Percentiles rank a stretch among this genome's conserved stretches.
These are phyloP conservation scores for Aspergillus panamensis DNA, from an alignment of 495 filamentous ascomycete species.

Conservation along the genomic window DNA sequence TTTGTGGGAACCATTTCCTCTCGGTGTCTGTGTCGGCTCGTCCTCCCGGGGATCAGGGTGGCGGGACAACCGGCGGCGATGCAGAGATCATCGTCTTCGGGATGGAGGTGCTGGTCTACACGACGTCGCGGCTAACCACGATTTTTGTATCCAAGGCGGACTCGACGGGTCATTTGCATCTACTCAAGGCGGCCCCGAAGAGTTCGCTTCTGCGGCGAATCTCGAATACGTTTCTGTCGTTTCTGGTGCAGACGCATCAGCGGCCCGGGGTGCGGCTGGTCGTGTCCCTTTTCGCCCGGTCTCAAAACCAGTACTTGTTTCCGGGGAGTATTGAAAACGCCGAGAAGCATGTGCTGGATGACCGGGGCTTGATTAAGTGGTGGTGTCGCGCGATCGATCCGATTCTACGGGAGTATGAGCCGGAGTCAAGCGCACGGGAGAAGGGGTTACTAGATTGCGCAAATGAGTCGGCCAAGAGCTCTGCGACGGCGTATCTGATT, in stretches of 20 bases:
- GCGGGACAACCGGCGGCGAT: conserved; percentile 9
- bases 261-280: conserved; percentile 69
- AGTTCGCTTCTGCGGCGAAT: conserved; percentile 72
- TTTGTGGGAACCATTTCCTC: conserved; percentile 85
- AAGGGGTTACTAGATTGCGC: conserved; percentile 42
- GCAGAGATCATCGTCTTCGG: conserved; percentile 60
- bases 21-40: conserved; percentile 50
- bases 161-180: conserved; percentile 81
- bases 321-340: conserved; percentile 82
- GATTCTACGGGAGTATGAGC: conserved; percentile 50
- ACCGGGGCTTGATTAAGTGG: conserved; percentile 86
- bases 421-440: conserved; percentile 38
- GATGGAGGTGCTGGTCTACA: conserved; percentile 61
- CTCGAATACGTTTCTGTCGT: conserved; percentile 68
- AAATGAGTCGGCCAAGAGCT: conserved; percentile 37
- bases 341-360: conserved; percentile 90
- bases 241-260: conserved; percentile 63
- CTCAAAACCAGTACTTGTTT: conserved; percentile 93
- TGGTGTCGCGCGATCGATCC: conserved; percentile 89
- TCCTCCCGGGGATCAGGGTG: conserved; percentile 26
- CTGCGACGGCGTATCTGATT: conserved; percentile 68
- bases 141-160: conserved; percentile 97
- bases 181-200: conserved; percentile 56
- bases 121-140: conserved; percentile 73
- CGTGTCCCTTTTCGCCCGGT: conserved; percentile 86